A percentile compares a stretch with the other conserved stretches of the same genome.
These are phyloP conservation scores for Gracilaria vermiculophylla DNA, from an alignment of 23 red algal species.

Conservation along the genomic window DNA sequence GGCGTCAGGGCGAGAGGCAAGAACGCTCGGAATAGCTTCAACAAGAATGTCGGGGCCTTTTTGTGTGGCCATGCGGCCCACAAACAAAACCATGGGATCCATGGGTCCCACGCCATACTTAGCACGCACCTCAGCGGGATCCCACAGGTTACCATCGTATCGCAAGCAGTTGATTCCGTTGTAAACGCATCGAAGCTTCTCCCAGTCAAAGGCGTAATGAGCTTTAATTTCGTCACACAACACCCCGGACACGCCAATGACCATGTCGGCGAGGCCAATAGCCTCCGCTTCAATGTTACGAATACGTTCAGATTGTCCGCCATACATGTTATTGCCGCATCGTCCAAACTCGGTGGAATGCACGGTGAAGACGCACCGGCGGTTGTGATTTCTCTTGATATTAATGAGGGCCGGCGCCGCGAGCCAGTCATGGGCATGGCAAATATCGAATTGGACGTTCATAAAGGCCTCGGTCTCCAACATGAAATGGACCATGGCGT, in stretches of 20 bases:
- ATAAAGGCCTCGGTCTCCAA: slow-evolving; percentile 91
- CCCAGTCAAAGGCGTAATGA: slow-evolving; percentile 88
- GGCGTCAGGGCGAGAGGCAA: slow-evolving; percentile 76
- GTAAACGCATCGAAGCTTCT: slow-evolving; percentile 93
- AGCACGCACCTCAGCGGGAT: slow-evolving; percentile 74
- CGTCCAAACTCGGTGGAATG: slow-evolving; percentile 96
- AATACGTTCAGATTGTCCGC: slow-evolving; percentile 90
- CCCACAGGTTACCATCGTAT: slow-evolving; percentile 94
- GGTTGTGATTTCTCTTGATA: slow-evolving; percentile 76
- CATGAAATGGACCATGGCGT: slow-evolving; percentile 92
- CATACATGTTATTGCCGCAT: slow-evolving; percentile 90
- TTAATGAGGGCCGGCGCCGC: slow-evolving; percentile 83
- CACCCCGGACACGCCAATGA: slow-evolving; percentile 87
- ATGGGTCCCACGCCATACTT: slow-evolving; percentile 88
- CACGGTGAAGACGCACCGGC: slow-evolving; percentile 83
- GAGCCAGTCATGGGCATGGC: slow-evolving; percentile 94
- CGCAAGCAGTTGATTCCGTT: slow-evolving; percentile 92
- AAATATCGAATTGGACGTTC: slow-evolving; percentile 84
- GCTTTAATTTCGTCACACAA: slow-evolving; percentile 95
- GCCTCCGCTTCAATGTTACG: slow-evolving; percentile 81
- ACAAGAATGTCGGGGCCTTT: slow-evolving; percentile 93
- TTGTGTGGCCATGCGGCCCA: slow-evolving; percentile 92
- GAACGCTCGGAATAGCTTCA: slow-evolving; percentile 78
- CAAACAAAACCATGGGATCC: slow-evolving; percentile 96
- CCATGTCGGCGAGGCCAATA: slow-evolving; percentile 74